Evolutionary conservation across 805 yeast genomes (phyloP).

Genomic region (Metschnikowia henanensis): DNA sequence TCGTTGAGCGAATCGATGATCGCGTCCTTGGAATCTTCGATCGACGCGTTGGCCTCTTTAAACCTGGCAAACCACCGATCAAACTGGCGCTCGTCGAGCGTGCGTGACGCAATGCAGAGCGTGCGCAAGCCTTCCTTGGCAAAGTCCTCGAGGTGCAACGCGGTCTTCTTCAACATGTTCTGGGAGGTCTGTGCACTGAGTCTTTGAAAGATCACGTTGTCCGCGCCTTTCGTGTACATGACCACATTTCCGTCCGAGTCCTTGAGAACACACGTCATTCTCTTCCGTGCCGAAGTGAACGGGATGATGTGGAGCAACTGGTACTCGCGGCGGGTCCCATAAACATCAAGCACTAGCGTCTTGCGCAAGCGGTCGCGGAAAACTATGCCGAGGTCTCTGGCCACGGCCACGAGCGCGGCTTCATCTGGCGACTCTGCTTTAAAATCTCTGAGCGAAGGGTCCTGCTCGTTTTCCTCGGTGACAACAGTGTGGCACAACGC

Average conservation of each 20-base stretch:
- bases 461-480: conserved; percentile 46
- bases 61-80: conserved; percentile 55
- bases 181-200: conserved; percentile 41
- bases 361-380: conserved; percentile 55
- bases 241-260: conserved; percentile 42
- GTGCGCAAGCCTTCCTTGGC: conserved; percentile 82
- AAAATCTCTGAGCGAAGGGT: conserved; percentile 44
- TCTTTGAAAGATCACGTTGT: conserved; percentile 57
- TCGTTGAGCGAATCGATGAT: conserved; percentile 53
- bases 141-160: conserved; percentile 61
- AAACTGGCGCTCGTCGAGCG: conserved; percentile 46
- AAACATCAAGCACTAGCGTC: conserved; percentile 42
- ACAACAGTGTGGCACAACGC: conserved; percentile 78
- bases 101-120: conserved; percentile 63
- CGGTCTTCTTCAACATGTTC: conserved; percentile 53
- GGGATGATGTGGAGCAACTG: conserved; percentile 57
- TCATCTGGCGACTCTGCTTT: conserved; percentile 88
- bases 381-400: conserved; percentile 70
- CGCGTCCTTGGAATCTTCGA: conserved; percentile 57
- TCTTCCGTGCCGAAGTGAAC: conserved; percentile 69
- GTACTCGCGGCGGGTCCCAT: conserved; percentile 46
- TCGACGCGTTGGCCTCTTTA: conserved; percentile 56
- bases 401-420: conserved; percentile 74
- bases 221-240: conserved; percentile 73
- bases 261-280: conserved; percentile 74